Evolutionary conservation across 2,329 filamentous ascomycete genomes (phyloP).

Genomic region (Verticillium albo-atrum): DNA sequence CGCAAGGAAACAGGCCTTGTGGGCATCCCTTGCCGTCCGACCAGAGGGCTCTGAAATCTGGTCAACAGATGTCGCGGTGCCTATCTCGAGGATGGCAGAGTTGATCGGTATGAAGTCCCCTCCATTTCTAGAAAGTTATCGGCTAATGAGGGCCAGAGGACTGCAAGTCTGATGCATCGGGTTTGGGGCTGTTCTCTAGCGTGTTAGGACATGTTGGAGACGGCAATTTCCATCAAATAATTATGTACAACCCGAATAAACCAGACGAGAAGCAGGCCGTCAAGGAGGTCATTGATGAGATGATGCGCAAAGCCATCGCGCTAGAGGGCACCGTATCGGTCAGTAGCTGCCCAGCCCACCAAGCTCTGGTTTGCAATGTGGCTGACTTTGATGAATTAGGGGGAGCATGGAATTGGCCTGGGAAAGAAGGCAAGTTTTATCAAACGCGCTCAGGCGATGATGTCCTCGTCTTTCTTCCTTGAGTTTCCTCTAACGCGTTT

Average conservation of each 20-base stretch:
- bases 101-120: slow-evolving; percentile 47
- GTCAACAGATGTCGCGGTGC: slow-evolving; percentile 80
- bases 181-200: slow-evolving; percentile 57
- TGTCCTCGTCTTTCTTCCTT: too few relatives aligned
- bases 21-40: slow-evolving; percentile 65
- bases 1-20: slow-evolving; percentile 70
- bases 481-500: too few relatives aligned
- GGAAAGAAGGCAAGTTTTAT: slow-evolving; percentile 59
- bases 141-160: slow-evolving; percentile 34
- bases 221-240: slow-evolving; percentile 65
- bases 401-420: slow-evolving; percentile 67
- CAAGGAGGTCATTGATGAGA: slow-evolving; percentile 58
- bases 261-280: slow-evolving; percentile 50
- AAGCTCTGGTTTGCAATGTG: background rate
- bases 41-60: slow-evolving; percentile 60
- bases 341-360: too few relatives aligned
- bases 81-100: slow-evolving; percentile 64
- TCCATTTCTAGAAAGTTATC: rapidly evolving
- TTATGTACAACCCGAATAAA: slow-evolving; percentile 40
- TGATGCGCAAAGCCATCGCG: slow-evolving; percentile 66
- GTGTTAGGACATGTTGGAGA: slow-evolving; percentile 74
- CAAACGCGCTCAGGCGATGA: too few relatives aligned
- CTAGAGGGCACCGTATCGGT: slow-evolving; percentile 25
- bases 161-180: slow-evolving; percentile 60
- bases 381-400: slow-evolving; percentile 20